phyloP scores from a whole-genome alignment of 2,329 filamentous ascomycete species.

The Penicillium sp. region DNA sequence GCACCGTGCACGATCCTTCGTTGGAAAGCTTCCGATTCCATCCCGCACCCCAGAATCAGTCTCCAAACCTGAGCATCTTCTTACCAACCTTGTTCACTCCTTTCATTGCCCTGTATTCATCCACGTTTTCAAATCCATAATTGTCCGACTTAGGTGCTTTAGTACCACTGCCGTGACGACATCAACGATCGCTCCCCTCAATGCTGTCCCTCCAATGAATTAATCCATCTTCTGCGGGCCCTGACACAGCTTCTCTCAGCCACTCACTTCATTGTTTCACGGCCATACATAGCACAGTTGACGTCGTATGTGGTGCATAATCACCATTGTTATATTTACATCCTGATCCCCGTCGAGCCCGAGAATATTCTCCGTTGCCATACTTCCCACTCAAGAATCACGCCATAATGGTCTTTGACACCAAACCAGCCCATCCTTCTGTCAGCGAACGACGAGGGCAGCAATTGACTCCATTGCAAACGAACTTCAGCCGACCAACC shows the following conservation, averaged over 20 bases:
- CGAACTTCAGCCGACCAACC: slow-evolving; percentile 40
- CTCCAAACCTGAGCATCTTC: neutral
- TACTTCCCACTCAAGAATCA: neutral
- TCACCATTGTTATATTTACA: neutral
- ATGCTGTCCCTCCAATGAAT: slow-evolving; percentile 11
- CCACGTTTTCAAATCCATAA: neutral
- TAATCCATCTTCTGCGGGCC: neutral
- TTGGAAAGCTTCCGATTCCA: slow-evolving; percentile 8
- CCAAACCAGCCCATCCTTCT: slow-evolving; percentile 29
- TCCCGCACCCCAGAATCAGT: neutral
- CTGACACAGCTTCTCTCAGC: slow-evolving; percentile 7
- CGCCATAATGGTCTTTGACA: slow-evolving; percentile 23
- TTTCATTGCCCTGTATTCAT: neutral
- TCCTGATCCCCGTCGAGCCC: neutral
- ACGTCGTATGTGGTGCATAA: slow-evolving; percentile 2
- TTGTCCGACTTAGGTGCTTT: neutral
- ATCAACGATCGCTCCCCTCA: slow-evolving; percentile 3
- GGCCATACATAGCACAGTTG: slow-evolving; percentile 10
- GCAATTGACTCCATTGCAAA: slow-evolving; percentile 42
- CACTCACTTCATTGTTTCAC: slow-evolving; percentile 15
- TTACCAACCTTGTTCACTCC: neutral
- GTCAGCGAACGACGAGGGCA: slow-evolving; percentile 45
- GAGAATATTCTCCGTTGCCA: slow-evolving; percentile 3
- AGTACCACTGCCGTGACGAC: slow-evolving; percentile 1
- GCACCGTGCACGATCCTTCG: slow-evolving; percentile 16